Percentiles rank a stretch among this genome's conserved stretches.
phyloP scores from a whole-genome alignment of 495 filamentous ascomycete genomes.

The Rostrohypoxylon terebratum region DNA sequence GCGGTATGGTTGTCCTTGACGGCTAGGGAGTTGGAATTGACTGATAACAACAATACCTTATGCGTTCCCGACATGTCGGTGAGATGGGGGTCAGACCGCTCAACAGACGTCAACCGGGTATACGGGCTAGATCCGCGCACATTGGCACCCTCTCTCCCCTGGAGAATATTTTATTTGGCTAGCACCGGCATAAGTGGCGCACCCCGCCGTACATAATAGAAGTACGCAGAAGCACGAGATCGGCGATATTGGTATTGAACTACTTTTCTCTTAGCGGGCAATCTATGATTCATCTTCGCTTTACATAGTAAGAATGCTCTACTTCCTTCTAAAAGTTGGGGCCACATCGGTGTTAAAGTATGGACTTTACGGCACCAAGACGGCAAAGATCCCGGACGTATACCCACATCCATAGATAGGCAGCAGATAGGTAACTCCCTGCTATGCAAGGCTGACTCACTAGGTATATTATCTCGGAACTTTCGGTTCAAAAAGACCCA shows the following conservation, averaged over 20 bases:
- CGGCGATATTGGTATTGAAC: not conserved
- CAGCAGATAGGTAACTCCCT: too few species aligned
- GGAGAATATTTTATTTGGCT: not conserved
- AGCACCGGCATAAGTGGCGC: not conserved
- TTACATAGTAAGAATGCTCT: not conserved
- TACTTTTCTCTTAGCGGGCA: not conserved
- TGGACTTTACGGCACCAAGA: conserved; percentile 11
- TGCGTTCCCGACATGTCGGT: conserved; percentile 41
- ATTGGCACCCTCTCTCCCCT: not conserved
- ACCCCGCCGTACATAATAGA: not conserved
- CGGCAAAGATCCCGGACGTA: not conserved
- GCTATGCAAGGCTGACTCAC: not conserved
- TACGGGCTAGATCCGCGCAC: conserved; percentile 6
- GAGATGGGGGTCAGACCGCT: conserved; percentile 27
- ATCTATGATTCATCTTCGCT: not conserved
- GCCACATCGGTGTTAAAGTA: conserved; percentile 7
- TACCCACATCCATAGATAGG: not conserved
- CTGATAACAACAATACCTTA: conserved; percentile 18
- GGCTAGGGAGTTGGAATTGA: not conserved
- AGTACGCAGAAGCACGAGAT: not conserved
- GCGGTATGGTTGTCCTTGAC: not conserved
- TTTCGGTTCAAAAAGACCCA: not conserved
- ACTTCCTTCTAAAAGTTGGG: not conserved
- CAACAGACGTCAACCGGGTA: conserved; percentile 29
- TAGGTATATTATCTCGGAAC: not conserved